These are phyloP conservation scores for Claviceps sp. DNA, from an alignment of 2,329 filamentous ascomycete species.

Conservation along the genomic window DNA sequence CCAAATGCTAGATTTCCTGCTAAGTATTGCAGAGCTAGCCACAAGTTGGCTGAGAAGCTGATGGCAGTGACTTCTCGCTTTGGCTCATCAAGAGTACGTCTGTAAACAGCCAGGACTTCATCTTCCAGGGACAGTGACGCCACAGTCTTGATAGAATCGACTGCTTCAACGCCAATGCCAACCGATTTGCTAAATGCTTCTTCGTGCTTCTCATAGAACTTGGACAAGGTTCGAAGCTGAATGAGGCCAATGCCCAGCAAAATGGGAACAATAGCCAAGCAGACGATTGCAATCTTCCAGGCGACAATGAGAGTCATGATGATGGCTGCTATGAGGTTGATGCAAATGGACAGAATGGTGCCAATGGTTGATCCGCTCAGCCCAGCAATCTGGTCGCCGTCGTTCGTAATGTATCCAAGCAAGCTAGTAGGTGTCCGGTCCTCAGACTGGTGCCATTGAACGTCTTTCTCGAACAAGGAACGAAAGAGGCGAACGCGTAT, in stretches of 20 bases:
- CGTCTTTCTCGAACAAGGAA: slow-evolving; percentile 50
- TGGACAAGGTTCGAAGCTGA: slow-evolving; percentile 48
- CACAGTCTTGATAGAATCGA: slow-evolving; percentile 51
- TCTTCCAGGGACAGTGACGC: slow-evolving; percentile 40
- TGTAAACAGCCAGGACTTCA: slow-evolving; percentile 40
- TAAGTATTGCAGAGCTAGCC: slow-evolving; percentile 46
- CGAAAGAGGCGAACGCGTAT: slow-evolving; percentile 51
- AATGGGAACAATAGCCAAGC: slow-evolving; percentile 53
- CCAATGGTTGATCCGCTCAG: slow-evolving; percentile 60
- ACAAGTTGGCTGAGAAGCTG: slow-evolving; percentile 37
- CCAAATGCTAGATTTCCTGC: slow-evolving; percentile 57
- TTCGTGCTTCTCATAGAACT: slow-evolving; percentile 49
- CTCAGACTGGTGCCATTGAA: slow-evolving; percentile 58
- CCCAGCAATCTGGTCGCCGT: slow-evolving; percentile 52
- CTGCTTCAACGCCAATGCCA: slow-evolving; percentile 52
- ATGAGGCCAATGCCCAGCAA: slow-evolving; percentile 57
- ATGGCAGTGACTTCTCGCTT: slow-evolving; percentile 39
- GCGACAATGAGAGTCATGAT: slow-evolving; percentile 57
- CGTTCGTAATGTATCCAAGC: slow-evolving; percentile 55
- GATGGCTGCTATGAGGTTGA: slow-evolving; percentile 56
- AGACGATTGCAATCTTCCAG: slow-evolving; percentile 66
- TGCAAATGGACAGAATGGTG: slow-evolving; percentile 51
- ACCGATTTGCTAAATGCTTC: slow-evolving; percentile 51
- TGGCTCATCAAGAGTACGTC: slow-evolving; percentile 32
- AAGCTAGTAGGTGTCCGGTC: slow-evolving; percentile 47